phyloP scores from a whole-genome alignment of 768 basidiomycete species.

The Tulasnella sp. region DNA sequence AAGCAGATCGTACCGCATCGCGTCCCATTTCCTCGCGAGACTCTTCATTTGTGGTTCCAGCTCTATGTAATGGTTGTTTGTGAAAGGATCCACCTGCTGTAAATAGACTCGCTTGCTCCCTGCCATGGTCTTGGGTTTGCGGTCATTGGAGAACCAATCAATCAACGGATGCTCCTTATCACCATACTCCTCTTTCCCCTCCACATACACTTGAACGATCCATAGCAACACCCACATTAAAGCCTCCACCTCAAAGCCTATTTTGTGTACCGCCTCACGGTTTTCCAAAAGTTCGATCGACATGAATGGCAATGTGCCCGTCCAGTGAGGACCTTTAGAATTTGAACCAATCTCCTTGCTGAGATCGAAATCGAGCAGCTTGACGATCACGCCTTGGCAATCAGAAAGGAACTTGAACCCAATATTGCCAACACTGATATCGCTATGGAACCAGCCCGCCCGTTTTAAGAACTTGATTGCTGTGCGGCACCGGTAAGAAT shows the following conservation, averaged over 20 bases:
- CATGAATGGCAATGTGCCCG: neutral
- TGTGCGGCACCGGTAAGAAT: neutral
- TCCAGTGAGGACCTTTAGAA: neutral
- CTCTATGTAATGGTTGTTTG: neutral
- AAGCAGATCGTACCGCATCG: neutral
- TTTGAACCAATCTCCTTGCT: neutral
- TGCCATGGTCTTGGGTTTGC: neutral
- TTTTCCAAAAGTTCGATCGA: neutral
- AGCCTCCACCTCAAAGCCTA: neutral
- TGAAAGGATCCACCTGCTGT: neutral
- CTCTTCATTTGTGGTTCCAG: neutral
- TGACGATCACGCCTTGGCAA: neutral
- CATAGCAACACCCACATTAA: neutral
- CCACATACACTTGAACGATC: neutral
- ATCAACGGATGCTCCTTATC: neutral
- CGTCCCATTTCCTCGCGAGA: neutral
- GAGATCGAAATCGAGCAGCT: slow-evolving; percentile 9
- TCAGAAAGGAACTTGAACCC: neutral
- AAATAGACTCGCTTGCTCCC: neutral
- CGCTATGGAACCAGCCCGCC: neutral
- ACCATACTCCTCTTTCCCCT: neutral
- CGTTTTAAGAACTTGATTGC: neutral
- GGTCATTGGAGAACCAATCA: neutral
- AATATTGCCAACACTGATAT: neutral
- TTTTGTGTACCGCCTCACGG: neutral